A percentile compares a stretch with the other conserved stretches of the same genome.
phyloP scores from a whole-genome alignment of 805 yeast genomes.

The Ogataea trehalophila region DNA sequence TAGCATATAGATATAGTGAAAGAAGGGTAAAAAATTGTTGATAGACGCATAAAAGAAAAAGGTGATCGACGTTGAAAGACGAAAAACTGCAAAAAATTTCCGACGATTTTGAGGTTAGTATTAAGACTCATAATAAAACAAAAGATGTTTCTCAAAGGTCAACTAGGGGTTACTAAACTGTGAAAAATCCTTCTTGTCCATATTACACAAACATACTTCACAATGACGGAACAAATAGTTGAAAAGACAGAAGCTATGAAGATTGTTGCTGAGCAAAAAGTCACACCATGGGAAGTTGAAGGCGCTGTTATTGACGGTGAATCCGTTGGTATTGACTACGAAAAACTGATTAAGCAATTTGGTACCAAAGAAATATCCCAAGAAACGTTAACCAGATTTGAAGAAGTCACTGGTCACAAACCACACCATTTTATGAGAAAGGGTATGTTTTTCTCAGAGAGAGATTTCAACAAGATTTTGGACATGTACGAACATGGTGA shows the following conservation, averaged over 20 bases:
- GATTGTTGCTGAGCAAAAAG: conserved; percentile 42
- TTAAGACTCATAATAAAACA: too few relatives aligned
- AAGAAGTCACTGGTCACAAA: conserved; percentile 75
- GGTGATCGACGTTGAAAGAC: too few relatives aligned
- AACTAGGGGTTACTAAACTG: too few relatives aligned
- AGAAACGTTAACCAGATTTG: conserved; percentile 74
- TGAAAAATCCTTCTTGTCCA: too few relatives aligned
- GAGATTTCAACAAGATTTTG: conserved; percentile 74
- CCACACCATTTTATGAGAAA: conserved; percentile 90
- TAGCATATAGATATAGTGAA: too few relatives aligned
- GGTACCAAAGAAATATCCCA: conserved; percentile 73
- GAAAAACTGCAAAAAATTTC: too few relatives aligned
- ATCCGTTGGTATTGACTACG: conserved; percentile 88
- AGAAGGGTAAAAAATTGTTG: too few relatives aligned
- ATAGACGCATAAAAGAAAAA: too few relatives aligned
- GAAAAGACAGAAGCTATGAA: conserved; percentile 20
- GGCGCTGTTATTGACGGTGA: conserved; percentile 96
- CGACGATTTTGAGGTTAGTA: too few relatives aligned
- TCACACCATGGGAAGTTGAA: conserved; percentile 99
- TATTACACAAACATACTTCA: background rate
- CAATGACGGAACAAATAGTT: conserved; percentile 17
- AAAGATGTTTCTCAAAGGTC: too few relatives aligned
- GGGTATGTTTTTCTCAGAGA: conserved; percentile 89
- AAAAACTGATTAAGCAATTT: conserved; percentile 77
- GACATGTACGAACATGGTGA: conserved; percentile 92